Base-by-base conservation (phyloP, 495 filamentous ascomycete species). In the Xylaria intraflava region DNA sequence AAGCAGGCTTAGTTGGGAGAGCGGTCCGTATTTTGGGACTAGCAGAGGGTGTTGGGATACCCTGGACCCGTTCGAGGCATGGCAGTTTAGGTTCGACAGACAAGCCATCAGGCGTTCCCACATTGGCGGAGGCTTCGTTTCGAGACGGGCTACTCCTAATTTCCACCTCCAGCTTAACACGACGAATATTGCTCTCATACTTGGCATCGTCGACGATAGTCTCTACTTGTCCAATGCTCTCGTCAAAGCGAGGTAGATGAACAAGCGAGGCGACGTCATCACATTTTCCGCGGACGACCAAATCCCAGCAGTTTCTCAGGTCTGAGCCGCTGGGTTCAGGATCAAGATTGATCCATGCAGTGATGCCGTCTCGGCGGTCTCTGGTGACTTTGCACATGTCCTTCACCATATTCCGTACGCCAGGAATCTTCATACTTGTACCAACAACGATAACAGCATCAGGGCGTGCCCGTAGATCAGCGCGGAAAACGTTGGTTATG, bases 361-460 rank as follows among this genome's bases (percentile, higher is more conserved):
- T 87, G 42, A 96, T 76, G n/a, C 93, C 94, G 58, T 93, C 89
- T 53, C 87, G 81, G 42, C 88, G 82, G 60, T 81, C 78, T 51
- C 90, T 77, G 46, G 92, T 86, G 9, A 88, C 77, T 16, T 78
- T 79, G 67, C 91, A 96, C 80, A 97, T 84, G 65, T 95, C 93
- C 65, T 86, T 84, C 44, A 92, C 91, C 44, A 98, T 83, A 33
- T 90, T 81, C 53, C 87, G 82, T 24, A 96, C 88, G 8, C 93
- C 93, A 4, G 91, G 92, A 45, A 98, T 90, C 61, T 96, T 96
- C 55, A 98, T 69, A 49, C 87, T 96, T 6, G 93, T 98, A 27
- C 93, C 93, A 14, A 94, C 94, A 24, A 98, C 94, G 50, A 98
- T 83, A 22, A 98, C 74, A 6, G 90, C 90, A 61, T 96, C 94